A percentile compares a stretch with the other conserved stretches of the same genome.
These are phyloP conservation scores for Zelonia costaricensis DNA, from an alignment of 208 protist genomes.

Conservation along the genomic window DNA sequence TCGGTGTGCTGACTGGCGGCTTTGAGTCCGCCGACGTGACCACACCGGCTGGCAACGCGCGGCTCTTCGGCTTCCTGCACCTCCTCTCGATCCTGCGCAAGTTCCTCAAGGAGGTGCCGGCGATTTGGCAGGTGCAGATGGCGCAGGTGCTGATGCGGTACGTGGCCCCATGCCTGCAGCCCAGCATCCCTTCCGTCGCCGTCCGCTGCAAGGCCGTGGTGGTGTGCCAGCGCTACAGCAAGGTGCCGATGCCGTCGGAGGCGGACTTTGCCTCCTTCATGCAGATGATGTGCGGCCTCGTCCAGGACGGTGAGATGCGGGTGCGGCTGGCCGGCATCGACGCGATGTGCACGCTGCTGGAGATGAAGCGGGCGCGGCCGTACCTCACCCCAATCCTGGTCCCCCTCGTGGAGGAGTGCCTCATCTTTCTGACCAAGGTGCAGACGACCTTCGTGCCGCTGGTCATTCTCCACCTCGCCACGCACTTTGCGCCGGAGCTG, in stretches of 20 bases:
- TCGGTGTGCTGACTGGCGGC: conserved; percentile 57
- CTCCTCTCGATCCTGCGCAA: conserved; percentile 80
- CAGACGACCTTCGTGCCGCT: conserved; percentile 85
- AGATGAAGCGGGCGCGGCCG: conserved; percentile 70
- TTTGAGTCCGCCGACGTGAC: conserved; percentile 51
- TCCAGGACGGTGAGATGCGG: conserved; percentile 71
- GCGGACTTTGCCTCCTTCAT: conserved; percentile 81
- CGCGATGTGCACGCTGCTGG: conserved; percentile 82
- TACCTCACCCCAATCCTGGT: conserved; percentile 72
- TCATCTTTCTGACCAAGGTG: conserved; percentile 78
- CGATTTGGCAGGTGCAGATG: conserved; percentile 82
- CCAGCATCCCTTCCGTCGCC: conserved; percentile 41
- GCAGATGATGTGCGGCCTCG: conserved; percentile 61
- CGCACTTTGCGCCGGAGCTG: conserved; percentile 86
- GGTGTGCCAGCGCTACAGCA: conserved; percentile 85
- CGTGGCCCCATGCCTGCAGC: conserved; percentile 73
- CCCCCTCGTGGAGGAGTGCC: conserved; percentile 84
- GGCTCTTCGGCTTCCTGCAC: conserved; percentile 82
- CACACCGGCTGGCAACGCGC: conserved; percentile 48
- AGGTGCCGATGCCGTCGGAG: conserved; percentile 71
- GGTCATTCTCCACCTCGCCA: conserved; percentile 80
- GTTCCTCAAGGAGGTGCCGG: conserved; percentile 64
- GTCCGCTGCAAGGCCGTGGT: conserved; percentile 84
- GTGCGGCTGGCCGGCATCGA: conserved; percentile 84
- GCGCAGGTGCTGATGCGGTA: conserved; percentile 70